These are phyloP conservation scores for Carex scoparia DNA, from an alignment of 176 grass and related monocot species.

Conservation along the genomic window DNA sequence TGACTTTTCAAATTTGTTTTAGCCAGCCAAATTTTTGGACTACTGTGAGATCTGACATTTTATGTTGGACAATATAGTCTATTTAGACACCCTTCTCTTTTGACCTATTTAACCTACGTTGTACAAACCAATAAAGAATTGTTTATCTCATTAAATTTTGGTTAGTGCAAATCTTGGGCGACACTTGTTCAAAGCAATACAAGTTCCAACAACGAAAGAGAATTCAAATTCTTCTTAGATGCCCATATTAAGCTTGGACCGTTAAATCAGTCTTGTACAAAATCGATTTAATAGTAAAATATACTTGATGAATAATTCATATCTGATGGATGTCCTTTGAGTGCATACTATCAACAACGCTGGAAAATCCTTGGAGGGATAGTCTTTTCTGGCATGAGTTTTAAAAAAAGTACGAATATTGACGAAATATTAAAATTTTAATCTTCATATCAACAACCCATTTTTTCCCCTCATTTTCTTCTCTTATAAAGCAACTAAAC, in stretches of 20 bases:
- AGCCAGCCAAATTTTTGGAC: background rate
- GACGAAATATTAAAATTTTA: too few relatives aligned
- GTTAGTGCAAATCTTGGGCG: background rate
- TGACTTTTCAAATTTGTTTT: background rate
- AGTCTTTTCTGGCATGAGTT: too few relatives aligned
- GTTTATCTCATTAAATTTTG: background rate
- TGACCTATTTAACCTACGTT: background rate
- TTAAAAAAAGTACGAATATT: too few relatives aligned
- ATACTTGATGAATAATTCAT: too few relatives aligned
- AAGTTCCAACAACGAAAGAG: background rate
- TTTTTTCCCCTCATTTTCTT: too few relatives aligned
- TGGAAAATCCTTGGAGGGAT: too few relatives aligned
- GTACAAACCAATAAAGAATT: background rate
- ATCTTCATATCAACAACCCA: too few relatives aligned
- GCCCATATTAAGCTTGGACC: background rate
- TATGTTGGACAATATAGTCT: background rate
- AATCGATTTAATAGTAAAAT: too few relatives aligned
- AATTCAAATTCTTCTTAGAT: background rate
- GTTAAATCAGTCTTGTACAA: too few relatives aligned
- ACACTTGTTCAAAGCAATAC: background rate
- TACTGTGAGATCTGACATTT: background rate
- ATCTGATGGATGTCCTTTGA: too few relatives aligned
- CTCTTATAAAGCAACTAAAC: too few relatives aligned
- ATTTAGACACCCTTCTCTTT: background rate
- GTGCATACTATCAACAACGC: too few relatives aligned